Evolutionary conservation across 106 monocot genomes (phyloP).

Genomic region (Triglochin maritima): DNA sequence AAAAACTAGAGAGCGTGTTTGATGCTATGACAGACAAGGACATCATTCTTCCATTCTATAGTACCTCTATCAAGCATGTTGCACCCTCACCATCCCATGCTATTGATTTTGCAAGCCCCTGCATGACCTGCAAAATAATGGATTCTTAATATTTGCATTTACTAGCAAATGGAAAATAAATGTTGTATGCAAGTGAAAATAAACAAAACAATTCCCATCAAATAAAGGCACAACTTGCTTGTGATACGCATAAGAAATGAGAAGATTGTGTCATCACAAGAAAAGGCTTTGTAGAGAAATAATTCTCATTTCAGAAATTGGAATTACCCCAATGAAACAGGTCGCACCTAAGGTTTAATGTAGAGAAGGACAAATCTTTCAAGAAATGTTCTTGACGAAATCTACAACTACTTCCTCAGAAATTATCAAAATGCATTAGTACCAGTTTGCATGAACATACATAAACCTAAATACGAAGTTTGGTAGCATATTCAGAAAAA

Average conservation of each 20-base stretch:
- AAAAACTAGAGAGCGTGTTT: no score
- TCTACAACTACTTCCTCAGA: no score
- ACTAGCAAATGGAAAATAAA: neutral
- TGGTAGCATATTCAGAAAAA: no score
- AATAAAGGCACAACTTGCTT: no score
- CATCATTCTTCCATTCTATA: no score
- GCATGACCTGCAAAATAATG: slow-evolving; percentile 65
- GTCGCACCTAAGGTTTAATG: neutral
- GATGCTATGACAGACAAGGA: no score
- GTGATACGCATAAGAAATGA: no score
- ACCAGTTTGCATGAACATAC: neutral
- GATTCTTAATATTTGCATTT: neutral
- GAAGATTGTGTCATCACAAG: no score
- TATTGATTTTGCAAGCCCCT: slow-evolving; percentile 98
- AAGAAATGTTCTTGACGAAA: neutral
- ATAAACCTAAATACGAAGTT: no score
- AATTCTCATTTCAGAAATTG: neutral
- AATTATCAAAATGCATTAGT: neutral
- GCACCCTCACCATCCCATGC: slow-evolving; percentile 99
- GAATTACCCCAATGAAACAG: neutral
- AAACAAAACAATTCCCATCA: no score
- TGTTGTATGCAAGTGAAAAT: no score
- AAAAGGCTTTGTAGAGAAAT: no score
- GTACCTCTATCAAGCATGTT: slow-evolving; percentile 96
- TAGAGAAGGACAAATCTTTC: neutral